Conservation (phyloP, 352 stramenopile genomes). For the Globisporangium megalacanthum region DNA sequence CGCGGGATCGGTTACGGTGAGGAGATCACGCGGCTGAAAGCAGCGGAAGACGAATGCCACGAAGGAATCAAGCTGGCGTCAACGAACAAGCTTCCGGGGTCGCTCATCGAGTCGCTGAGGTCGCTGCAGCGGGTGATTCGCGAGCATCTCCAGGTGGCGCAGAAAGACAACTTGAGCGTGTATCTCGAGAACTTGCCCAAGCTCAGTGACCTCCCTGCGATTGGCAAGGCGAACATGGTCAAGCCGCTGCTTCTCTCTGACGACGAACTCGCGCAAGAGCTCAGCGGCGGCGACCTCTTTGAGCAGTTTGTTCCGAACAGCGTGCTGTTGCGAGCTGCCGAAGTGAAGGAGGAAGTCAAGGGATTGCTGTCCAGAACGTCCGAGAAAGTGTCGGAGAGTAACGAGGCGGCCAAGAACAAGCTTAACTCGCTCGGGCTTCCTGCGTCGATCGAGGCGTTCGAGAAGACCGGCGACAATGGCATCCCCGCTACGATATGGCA, state of each 20-base stretch:
- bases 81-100: constrained; percentile 54
- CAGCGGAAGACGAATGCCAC: constrained; percentile 44
- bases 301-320: constrained; percentile 58
- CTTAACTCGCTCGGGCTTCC: constrained; percentile 57
- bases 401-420: constrained; percentile 43
- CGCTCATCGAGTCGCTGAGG: constrained; percentile 47
- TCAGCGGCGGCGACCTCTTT: constrained; percentile 60
- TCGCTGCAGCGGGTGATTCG: constrained; percentile 50
- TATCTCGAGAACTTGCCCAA: constrained; percentile 75
- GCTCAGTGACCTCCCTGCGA: constrained; percentile 37
- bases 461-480: constrained; percentile 53
- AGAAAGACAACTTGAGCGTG: constrained; percentile 79
- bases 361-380: constrained; percentile 33
- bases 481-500: constrained; percentile 52
- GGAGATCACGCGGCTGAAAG: constrained; percentile 60
- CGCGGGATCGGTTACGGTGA: constrained; percentile 66
- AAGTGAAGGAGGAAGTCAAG: constrained; percentile 44
- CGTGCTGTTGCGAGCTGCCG: constrained; percentile 38
- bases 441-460: constrained; percentile 74
- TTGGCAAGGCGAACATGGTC: constrained; percentile 70
- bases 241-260: constrained; percentile 38
- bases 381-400: constrained; percentile 39
- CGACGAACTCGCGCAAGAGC: constrained; percentile 50
- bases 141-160: constrained; percentile 48
- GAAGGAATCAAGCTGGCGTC: constrained; percentile 54